Percentiles rank a stretch among this genome's conserved stretches.
These are phyloP conservation scores for Eimeria nieschulzi DNA, from an alignment of 169 alveolate species.

Conservation along the genomic window DNA sequence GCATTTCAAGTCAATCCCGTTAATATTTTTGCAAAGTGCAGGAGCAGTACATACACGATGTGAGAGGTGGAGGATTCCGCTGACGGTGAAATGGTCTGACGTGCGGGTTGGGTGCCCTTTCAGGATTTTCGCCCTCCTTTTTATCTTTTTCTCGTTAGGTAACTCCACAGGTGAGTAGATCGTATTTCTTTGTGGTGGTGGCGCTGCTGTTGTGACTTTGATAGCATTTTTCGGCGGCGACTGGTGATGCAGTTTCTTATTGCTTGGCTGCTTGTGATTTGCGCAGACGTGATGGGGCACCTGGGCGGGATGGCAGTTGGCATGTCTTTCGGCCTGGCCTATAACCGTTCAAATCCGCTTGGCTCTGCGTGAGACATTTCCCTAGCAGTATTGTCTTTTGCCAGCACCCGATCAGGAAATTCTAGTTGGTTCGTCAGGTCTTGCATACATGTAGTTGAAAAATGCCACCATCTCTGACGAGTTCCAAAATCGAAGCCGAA, in stretches of 20 bases:
- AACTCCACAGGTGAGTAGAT: constrained; percentile 12
- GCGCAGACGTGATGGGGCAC: constrained; percentile 39
- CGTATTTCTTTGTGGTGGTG: too few species aligned
- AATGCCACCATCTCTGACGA: too few species aligned
- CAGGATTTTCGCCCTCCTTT: constrained; percentile 16
- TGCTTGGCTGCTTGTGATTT: neutral
- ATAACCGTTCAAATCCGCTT: neutral
- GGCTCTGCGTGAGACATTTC: neutral
- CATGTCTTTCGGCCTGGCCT: constrained; percentile 38
- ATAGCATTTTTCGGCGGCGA: neutral
- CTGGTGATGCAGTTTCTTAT: neutral
- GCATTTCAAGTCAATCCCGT: too few species aligned
- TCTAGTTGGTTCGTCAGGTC: too few species aligned
- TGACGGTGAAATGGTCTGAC: neutral
- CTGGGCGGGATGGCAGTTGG: constrained; percentile 53
- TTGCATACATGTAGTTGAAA: too few species aligned
- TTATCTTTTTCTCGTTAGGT: constrained; percentile 4
- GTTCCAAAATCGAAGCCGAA: neutral
- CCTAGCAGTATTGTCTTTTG: too few species aligned
- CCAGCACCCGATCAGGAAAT: too few species aligned
- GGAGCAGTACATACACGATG: neutral
- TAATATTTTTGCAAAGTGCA: neutral
- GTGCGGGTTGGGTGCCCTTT: neutral
- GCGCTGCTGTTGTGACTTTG: too few species aligned
- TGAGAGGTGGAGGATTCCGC: neutral